Base-by-base conservation (phyloP, 1,284 basidiomycete species). In the Rhodotorula glutinis region DNA sequence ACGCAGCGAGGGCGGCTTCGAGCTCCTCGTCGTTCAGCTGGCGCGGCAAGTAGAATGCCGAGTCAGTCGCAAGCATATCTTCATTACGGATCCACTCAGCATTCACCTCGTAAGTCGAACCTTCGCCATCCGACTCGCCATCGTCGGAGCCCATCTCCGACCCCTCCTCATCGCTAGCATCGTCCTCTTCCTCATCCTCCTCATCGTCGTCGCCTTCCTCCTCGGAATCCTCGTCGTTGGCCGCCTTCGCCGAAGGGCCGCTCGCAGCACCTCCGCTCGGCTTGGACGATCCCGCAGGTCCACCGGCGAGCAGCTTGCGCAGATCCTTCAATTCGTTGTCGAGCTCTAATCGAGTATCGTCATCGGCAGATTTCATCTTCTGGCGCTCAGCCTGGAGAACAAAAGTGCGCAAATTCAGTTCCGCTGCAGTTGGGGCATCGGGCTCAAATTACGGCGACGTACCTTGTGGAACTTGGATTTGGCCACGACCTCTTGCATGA, bases 381-480 rank as follows among this genome's bases (percentile, higher is more conserved):
- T 98, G 94, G 51, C 95, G 86, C 73, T 87, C 86, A 65, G 89
- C 80, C 91, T 97, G 60, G 46, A 44, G 23, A 23, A 29, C 23
- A 33, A 16, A 47, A 25, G 38, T 62, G 59, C 58, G 2, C 40
- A 38, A 11, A 38, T 5, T 38, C 33, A 38, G 33, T 38, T 38
- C 7, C 33, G 33, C 7, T 7, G 5, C 33, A 38, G 40, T 41
- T 30, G 58, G 17, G 46, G 52, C 5, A 33, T n/a, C 38, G 66
- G 25, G 38, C 21, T 55, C 2, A 27, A 27, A 30, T 49, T 29
- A 44, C 38, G 44, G 23, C 33, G 23, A 56, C 78, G 61, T 70
- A 91, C 92, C 82, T 94, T 97, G 80, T 96, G 86, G 62, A 87
- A 86, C 79, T 99, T 99, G 80, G 92, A 95, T 80, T 98, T 98